These are phyloP conservation scores for Auricularia heimuer DNA, from an alignment of 768 basidiomycete genomes.

Conservation along the genomic window DNA sequence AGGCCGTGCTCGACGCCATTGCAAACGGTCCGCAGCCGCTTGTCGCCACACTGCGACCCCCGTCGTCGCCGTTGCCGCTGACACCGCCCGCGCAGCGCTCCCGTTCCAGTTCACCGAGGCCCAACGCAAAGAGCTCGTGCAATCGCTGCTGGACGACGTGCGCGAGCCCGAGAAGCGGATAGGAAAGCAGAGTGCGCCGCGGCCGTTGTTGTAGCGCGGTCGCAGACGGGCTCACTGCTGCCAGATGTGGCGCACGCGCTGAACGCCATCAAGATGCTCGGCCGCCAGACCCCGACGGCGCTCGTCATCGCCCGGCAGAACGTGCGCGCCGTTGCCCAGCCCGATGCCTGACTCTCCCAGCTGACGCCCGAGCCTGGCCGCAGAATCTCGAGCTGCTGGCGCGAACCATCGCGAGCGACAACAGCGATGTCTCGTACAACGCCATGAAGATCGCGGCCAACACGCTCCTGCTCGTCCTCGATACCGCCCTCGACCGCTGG, in stretches of 20 bases:
- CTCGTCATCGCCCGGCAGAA: constrained; percentile 41
- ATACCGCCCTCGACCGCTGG: constrained; percentile 48
- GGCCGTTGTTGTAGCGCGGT: not conserved
- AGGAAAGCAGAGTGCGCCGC: constrained; percentile 41
- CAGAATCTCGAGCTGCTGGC: constrained; percentile 49
- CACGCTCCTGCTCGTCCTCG: constrained; percentile 53
- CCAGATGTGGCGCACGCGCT: constrained; percentile 65
- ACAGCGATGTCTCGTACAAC: constrained; percentile 52
- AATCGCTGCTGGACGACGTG: constrained; percentile 51
- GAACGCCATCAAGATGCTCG: constrained; percentile 63
- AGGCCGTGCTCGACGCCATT: constrained; percentile 40
- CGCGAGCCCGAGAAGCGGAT: constrained; percentile 29
- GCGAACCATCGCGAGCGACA: constrained; percentile 43
- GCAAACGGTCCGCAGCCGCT: constrained; percentile 32
- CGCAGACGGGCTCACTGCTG: constrained; percentile 6
- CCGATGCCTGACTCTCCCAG: not conserved
- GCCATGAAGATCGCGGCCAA: constrained; percentile 67
- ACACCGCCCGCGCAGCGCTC: constrained; percentile 25
- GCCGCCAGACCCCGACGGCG: constrained; percentile 61
- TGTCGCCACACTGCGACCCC: not conserved
- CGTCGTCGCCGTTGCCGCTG: not conserved
- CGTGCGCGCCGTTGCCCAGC: constrained; percentile 9
- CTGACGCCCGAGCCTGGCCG: not conserved
- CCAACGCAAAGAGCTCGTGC: constrained; percentile 46
- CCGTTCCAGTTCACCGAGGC: constrained; percentile 38